A percentile compares a stretch with the other conserved stretches of the same genome.
Evolutionary conservation across 306 rosid genomes (phyloP).

Genomic region (Cicer judaicum): DNA sequence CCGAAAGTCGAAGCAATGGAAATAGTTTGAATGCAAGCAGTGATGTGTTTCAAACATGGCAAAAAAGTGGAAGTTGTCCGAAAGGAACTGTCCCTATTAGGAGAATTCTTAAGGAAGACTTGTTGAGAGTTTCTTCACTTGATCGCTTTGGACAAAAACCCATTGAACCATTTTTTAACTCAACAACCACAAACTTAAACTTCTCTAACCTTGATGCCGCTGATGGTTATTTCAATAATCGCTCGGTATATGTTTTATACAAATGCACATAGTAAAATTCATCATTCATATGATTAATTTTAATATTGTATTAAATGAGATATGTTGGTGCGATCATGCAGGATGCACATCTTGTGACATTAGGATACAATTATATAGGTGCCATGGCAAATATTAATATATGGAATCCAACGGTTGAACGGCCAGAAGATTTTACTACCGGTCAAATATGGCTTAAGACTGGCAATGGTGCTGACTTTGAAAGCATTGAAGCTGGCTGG

Average conservation of each 20-base stretch:
- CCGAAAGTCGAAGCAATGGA: constrained; percentile 22
- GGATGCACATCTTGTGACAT: constrained; percentile 46
- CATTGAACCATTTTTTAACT: background rate
- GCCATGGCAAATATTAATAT: constrained; percentile 62
- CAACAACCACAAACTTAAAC: constrained; percentile 24
- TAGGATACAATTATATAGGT: constrained; percentile 56
- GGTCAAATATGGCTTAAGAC: constrained; percentile 66
- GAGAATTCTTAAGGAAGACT: constrained; percentile 53
- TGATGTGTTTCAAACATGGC: constrained; percentile 62
- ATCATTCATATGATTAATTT: no score
- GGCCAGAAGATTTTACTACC: constrained; percentile 59
- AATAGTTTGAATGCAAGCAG: background rate
- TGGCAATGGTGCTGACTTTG: constrained; percentile 48
- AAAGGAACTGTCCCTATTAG: constrained; percentile 68
- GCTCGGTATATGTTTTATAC: constrained; percentile 44
- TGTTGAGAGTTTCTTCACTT: constrained; percentile 53
- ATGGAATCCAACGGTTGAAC: constrained; percentile 64
- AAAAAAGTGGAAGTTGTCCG: constrained; percentile 71
- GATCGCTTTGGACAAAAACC: constrained; percentile 57
- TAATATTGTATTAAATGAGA: background rate
- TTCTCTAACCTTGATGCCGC: background rate
- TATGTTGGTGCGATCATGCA: background rate
- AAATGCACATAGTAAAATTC: no score
- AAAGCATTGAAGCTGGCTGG: constrained; percentile 73
- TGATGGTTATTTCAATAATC: constrained; percentile 20